Evolutionary conservation across 1,139 yeast genomes (phyloP).

Genomic region (Scheffersomyces titani): DNA sequence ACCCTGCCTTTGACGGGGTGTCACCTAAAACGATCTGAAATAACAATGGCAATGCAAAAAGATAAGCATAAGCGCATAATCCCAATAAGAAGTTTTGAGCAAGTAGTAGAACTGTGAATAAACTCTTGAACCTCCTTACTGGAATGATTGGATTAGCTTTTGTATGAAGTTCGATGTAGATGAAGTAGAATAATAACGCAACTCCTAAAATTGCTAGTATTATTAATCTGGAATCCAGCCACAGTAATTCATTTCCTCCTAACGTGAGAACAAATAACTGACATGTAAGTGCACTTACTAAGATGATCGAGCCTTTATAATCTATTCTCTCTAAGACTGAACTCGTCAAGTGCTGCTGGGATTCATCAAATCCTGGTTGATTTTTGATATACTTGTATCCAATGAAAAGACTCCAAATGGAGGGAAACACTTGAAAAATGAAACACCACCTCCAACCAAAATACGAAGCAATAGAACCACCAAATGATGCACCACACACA

Average conservation of each 20-base stretch:
- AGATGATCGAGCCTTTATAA: constrained; percentile 18
- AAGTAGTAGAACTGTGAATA: constrained; percentile 25
- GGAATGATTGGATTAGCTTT: constrained; percentile 39
- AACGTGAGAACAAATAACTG: constrained; percentile 29
- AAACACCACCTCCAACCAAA: constrained; percentile 29
- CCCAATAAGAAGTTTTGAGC: constrained; percentile 37
- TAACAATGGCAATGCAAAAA: constrained; percentile 39
- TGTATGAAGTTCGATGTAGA: constrained; percentile 27
- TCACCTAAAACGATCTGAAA: constrained; percentile 36
- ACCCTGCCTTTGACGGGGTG: constrained; percentile 26
- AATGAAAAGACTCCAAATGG: constrained; percentile 18
- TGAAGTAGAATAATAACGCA: constrained; percentile 12
- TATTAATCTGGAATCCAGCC: constrained; percentile 17
- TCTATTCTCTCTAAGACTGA: constrained; percentile 16
- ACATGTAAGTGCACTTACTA: constrained; percentile 24
- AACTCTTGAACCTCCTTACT: constrained; percentile 23
- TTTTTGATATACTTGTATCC: constrained; percentile 17
- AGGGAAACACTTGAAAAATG: constrained; percentile 17
- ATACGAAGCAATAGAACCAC: constrained; percentile 20
- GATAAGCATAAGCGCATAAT: constrained; percentile 35
- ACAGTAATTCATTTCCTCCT: constrained; percentile 23
- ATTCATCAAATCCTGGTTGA: constrained; percentile 15
- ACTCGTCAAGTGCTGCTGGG: constrained; percentile 1
- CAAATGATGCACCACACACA: constrained; percentile 27
- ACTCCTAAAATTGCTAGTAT: constrained; percentile 9